Base-by-base conservation (phyloP, 2,329 filamentous ascomycete genomes). In the Coleophoma crateriformis region DNA sequence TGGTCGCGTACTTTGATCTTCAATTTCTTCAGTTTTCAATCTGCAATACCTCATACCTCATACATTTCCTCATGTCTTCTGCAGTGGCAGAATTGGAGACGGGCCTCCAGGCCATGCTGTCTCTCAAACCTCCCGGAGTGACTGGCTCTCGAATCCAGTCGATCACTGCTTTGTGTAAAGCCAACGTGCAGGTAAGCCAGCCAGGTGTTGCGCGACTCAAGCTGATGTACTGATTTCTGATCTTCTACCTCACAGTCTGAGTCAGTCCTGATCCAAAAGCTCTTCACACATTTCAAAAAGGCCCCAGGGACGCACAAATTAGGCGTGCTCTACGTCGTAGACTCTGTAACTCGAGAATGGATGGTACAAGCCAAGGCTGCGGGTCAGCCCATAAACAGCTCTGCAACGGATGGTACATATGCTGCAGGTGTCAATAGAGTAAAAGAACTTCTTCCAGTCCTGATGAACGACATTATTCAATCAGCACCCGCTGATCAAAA, bases 301-400 rank as follows among this genome's bases (percentile, higher is more conserved):
- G 86, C 91, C 60, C 89, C 90, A 53, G 84, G 84, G 68, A 95
- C 90, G 68, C 92, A 99, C 81, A 99, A 99, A 75, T 81, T 99
- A 71, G 94, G 94, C 73, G 91, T 96, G 67, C 85, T 99, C 74
- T 99, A 99, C 85, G 91, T 97, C 74, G 89, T 99, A 91, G 94
- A 99, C 80, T 96, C 92, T 77, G 91, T 99, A 81, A 92, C 91
- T 70, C 90, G 94, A 73, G 92, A 95, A 76, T 99, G 94, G 92
- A 84, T 96, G 76, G 92, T 97, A 70, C 88, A 90, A 72, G 92
- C 94, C 65, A 94, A 91, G 73, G 81, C 85, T 65, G 81, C 87
- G 60, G 88, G 88, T 64, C 91, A 97, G 68, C 73, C 86, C 65
- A 82, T 90, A 70, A 88, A 87, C 72, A 84, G 81, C 69, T 79